A percentile compares a stretch with the other conserved stretches of the same genome.
Evolutionary conservation across 495 filamentous ascomycete species (phyloP).

Genomic region (Lasiosphaeria miniovina): DNA sequence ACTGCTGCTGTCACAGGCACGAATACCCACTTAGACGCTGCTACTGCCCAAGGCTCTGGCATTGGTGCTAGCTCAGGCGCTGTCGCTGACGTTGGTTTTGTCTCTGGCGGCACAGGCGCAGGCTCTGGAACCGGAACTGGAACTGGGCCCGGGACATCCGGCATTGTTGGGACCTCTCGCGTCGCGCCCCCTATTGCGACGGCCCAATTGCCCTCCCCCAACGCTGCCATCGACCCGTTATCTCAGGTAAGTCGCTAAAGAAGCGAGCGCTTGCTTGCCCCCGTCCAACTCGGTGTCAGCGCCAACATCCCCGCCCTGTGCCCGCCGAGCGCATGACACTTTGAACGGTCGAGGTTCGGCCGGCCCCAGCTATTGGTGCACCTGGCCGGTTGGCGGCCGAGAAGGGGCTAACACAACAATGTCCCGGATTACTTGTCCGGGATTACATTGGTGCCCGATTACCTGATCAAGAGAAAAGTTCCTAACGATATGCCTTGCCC

Average conservation of each 20-base stretch:
- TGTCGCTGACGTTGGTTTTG: background rate
- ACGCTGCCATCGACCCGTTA: slow-evolving; percentile 42
- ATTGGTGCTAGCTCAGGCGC: background rate
- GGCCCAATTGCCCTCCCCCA: slow-evolving; percentile 19
- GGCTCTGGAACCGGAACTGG: slow-evolving; percentile 5
- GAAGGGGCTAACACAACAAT: background rate
- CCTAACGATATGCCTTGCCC: slow-evolving; percentile 5
- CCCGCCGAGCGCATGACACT: background rate
- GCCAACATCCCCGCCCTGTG: background rate
- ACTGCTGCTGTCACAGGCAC: slow-evolving; percentile 2
- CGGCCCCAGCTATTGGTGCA: slow-evolving; percentile 5
- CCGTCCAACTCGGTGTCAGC: background rate
- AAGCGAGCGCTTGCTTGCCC: background rate
- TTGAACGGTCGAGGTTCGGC: background rate
- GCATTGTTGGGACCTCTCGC: slow-evolving; percentile 2
- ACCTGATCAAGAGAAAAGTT: background rate
- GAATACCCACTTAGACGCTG: background rate
- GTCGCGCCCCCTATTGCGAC: slow-evolving; percentile 1
- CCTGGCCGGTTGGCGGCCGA: background rate
- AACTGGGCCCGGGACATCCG: slow-evolving; percentile 2
- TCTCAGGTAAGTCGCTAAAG: slow-evolving; percentile 38
- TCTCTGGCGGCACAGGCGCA: slow-evolving; percentile 8
- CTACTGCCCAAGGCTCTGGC: background rate
- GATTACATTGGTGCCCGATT: too few relatives aligned
- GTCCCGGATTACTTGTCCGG: too few relatives aligned